These are phyloP conservation scores for Phytophthora kernoviae DNA, from an alignment of 352 stramenopile species.

Conservation along the genomic window DNA sequence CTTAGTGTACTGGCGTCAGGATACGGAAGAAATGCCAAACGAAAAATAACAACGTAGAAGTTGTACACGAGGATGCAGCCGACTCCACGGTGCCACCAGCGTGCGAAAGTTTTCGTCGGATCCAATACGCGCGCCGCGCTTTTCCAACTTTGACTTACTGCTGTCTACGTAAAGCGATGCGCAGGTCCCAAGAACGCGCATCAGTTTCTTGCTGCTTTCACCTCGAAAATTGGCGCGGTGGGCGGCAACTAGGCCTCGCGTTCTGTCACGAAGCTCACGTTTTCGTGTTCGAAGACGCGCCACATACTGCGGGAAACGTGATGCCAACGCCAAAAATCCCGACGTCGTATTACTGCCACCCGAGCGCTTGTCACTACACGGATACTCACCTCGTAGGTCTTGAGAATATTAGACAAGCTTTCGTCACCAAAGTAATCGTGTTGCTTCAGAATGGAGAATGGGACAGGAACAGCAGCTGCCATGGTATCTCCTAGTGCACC, in stretches of 20 bases:
- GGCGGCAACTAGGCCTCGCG: constrained; percentile 20
- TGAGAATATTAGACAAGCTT: constrained; percentile 36
- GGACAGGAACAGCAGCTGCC: constrained; percentile 20
- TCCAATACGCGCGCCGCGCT: constrained; percentile 40
- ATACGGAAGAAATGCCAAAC: constrained; percentile 46
- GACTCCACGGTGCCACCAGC: constrained; percentile 65
- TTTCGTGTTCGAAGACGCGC: constrained; percentile 25
- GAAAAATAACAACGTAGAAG: constrained; percentile 56
- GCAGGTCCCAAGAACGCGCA: constrained; percentile 42
- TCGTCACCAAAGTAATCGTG: constrained; percentile 71
- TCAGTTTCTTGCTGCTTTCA: constrained; percentile 49
- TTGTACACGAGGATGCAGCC: constrained; percentile 58
- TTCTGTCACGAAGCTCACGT: constrained; percentile 18
- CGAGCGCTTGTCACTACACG: constrained; percentile 58
- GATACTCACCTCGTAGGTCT: constrained; percentile 57
- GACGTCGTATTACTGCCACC: constrained; percentile 48
- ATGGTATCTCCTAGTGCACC: constrained; percentile 14
- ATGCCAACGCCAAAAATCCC: constrained; percentile 42
- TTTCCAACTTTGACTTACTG: constrained; percentile 38
- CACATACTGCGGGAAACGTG: constrained; percentile 48
- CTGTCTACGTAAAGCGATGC: constrained; percentile 52
- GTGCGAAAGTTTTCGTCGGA: constrained; percentile 45
- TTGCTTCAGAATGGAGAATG: constrained; percentile 54
- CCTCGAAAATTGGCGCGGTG: constrained; percentile 50
- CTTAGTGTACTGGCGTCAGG: constrained; percentile 30